These are phyloP conservation scores for Malania oleifera DNA, from an alignment of 164 flowering plant species.

Conservation along the genomic window DNA sequence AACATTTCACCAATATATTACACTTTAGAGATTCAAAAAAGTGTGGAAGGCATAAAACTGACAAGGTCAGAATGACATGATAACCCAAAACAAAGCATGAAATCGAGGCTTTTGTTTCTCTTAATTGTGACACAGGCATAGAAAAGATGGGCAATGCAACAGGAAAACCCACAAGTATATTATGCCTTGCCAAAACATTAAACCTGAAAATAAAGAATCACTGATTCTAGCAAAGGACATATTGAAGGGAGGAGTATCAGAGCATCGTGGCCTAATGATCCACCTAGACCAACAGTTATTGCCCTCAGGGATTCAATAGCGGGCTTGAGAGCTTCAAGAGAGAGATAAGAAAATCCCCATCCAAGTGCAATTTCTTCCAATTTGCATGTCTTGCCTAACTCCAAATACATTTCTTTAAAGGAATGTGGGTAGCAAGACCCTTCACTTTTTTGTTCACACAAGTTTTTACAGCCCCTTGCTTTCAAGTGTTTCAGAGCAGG, in stretches of 20 bases:
- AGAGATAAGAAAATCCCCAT: slow-evolving; percentile 63
- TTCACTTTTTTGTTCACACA: slow-evolving; percentile 24
- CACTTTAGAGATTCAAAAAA: neutral
- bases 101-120: no score
- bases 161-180: no score
- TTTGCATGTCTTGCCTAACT: slow-evolving; percentile 36
- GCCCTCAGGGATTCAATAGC: slow-evolving; percentile 39
- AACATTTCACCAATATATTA: no score
- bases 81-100: no score
- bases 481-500: slow-evolving; percentile 47
- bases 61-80: neutral
- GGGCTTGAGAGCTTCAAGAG: slow-evolving; percentile 45
- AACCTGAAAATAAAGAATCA: slow-evolving; percentile 75
- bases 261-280: slow-evolving; percentile 46
- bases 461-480: slow-evolving; percentile 56
- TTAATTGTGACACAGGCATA: no score
- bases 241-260: slow-evolving; percentile 34
- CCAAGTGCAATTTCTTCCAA: slow-evolving; percentile 62
- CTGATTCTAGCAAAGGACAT: slow-evolving; percentile 60
- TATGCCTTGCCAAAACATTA: neutral
- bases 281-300: slow-evolving; percentile 70
- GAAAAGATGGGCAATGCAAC: no score
- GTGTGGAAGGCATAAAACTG: neutral
- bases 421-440: slow-evolving; percentile 10
- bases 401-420: slow-evolving; percentile 25